Evolutionary conservation across 768 basidiomycete species (phyloP), one percentile per base, ranked within the genome.

Genomic region (Glaciozyma antarctica): DNA sequence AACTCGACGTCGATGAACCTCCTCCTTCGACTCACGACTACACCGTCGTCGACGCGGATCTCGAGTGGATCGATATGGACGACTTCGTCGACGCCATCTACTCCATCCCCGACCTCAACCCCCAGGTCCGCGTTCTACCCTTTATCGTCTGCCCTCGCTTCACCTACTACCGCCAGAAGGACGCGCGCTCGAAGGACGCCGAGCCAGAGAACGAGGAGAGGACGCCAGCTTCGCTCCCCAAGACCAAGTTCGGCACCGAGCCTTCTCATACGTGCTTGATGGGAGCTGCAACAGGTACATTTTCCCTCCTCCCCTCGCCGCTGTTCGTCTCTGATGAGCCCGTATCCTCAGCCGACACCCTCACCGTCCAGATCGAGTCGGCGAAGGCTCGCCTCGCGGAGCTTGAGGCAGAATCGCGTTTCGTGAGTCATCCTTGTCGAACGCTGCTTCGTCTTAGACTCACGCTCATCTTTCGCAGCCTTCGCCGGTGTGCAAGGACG

Each of bases 1-100:
- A 70, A 28, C 66, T 62, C 10, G 59, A 64, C 6, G 61, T 51
- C 6, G 59, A 62, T 10, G 65, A 58, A 5, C 19, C 34, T 7
- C 56, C 58, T 17, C 28, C 43, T 4, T 51, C 62, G 43, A 52
- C 22, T 45, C 41, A 65, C 24, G 24, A 34, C 28, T 58, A 61
- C 57, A 26, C 47, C 15, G 55, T 64, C 26, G 16, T 63, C 66
- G 43, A 60, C 2, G 72, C 75, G 2, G 71, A 76, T 21, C 65
- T 61, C 2, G 61, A 61, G 7, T 95, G 92, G 92, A 79, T 86
- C 68, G 85, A 93, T 73, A 72, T 78, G 38, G 84, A 88, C 68
- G 93, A 98, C 73, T 95, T 87, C 73, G 80, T 87, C 54, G 90
- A 95, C 74, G 80, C 84, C 0, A 85, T 87, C 70, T 86, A 86